Evolutionary conservation across 2,329 filamentous ascomycete species (phyloP).

Genomic region (Calonectria multiphialidica): DNA sequence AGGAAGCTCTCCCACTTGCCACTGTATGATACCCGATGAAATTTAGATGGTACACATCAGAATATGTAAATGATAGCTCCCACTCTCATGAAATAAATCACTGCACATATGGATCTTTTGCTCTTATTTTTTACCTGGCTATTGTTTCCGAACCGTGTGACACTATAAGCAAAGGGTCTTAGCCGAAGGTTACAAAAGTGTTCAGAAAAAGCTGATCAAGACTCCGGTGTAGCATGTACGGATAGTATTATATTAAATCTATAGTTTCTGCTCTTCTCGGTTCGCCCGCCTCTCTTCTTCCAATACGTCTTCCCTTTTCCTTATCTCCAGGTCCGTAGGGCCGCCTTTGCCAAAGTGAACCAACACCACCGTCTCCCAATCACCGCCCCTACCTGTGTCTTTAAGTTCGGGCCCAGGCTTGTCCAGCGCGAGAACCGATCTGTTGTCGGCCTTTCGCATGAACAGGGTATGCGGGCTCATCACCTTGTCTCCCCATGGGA

Average conservation of each 20-base stretch:
- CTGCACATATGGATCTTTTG: neutral
- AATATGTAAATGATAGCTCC: slow-evolving; percentile 29
- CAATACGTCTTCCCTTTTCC: slow-evolving; percentile 62
- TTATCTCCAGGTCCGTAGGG: slow-evolving; percentile 66
- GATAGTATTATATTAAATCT: neutral
- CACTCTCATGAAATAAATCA: slow-evolving; percentile 20
- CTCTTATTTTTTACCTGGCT: neutral
- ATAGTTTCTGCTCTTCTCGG: slow-evolving; percentile 43
- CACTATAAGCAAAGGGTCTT: neutral
- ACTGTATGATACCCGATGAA: slow-evolving; percentile 43
- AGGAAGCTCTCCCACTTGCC: slow-evolving; percentile 8
- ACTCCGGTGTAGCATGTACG: neutral
- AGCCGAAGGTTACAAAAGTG: neutral
- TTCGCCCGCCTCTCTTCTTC: slow-evolving; percentile 55
- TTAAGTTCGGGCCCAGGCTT: slow-evolving; percentile 68
- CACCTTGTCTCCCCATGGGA: slow-evolving; percentile 72
- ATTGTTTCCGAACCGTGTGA: neutral
- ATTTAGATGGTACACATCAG: slow-evolving; percentile 20
- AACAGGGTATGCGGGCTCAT: slow-evolving; percentile 67
- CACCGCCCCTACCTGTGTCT: slow-evolving; percentile 62
- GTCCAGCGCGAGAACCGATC: slow-evolving; percentile 68
- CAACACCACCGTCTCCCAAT: slow-evolving; percentile 70
- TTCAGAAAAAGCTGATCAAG: neutral
- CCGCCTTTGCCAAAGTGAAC: slow-evolving; percentile 65
- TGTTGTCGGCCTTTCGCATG: slow-evolving; percentile 57